Evolutionary conservation across 2,329 filamentous ascomycete genomes (phyloP), one percentile per base, ranked within the genome.

Genomic region (Fusarium miscanthi): DNA sequence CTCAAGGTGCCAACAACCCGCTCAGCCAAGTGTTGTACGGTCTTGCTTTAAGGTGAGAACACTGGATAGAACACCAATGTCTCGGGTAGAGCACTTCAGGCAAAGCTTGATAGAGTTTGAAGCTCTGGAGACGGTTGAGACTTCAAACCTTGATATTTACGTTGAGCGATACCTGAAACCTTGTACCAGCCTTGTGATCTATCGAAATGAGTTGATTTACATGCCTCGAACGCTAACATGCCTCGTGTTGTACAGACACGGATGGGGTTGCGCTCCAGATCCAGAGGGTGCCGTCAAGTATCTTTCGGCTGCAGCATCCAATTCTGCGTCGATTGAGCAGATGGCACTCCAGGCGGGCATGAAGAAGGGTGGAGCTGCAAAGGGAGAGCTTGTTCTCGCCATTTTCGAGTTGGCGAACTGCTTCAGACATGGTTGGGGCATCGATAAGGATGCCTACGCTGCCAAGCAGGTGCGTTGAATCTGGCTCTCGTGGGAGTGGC

Each of bases 21-120:
- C 87, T 99, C 72, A 96, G 94, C 78, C 95, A 99, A 84, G 96
- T 99, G 40, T 88, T 99, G 59, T 99, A 97, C 80, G 96, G 96
- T 7, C 92, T 99, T 64, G 95, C 95, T 58, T 83, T 98, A 74
- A 89, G 94, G 92, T 95, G 82, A 83, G 43, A 68, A 51, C 17
- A 35, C 25, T 35, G 25, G 10, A 25, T 38, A 23, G 40, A 27
- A 45, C 25, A 35, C 30, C 30, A 54, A 62, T 73, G 59, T 66
- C 49, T 73, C 73, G 73, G 74, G 27, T 60, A 53, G 37, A 33
- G 35, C 49, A 13, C 51, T 62, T 23, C 17, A 25, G 33, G 40
- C 16, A 17, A 31, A 48, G 46, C 38, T 43, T 37, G 52, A 31
- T 43, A 63, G 46, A 51, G 54, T 49, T 51, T 70, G 59, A 70